Evolutionary conservation across 345 rosid genomes (phyloP), one percentile per base, ranked within the genome.

Genomic region (Eucalyptus microcorys): DNA sequence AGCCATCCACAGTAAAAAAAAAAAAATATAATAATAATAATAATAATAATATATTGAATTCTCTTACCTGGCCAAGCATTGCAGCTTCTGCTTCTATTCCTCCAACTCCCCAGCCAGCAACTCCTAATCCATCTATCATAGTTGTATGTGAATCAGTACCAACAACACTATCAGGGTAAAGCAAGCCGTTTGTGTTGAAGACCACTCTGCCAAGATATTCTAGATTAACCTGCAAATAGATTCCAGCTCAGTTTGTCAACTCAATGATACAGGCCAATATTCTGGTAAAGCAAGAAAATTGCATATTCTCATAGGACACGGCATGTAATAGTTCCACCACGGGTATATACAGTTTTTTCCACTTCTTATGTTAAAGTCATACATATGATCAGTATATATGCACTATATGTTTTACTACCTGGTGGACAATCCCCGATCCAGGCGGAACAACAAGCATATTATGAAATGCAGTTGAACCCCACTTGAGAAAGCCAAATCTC

Each of bases 61-160:
- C 61, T n/a, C 88, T 90, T 93, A 96, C 99, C 96, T 97, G 98
- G 89, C 99, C 99, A 92, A 97, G 99, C 99, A 97, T 97, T 76
- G 96, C 92, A 86, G 99, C 98, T 92, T 97, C 99, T 37, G 99
- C 99, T 93, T 97, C 98, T 87, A 97, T 97, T 59, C 98, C 98
- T 86, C 99, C 98, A 90, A 97, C 98, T 93, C 99, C 99, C 99
- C 98, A 97, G 59, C 98, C 99, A 93, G 99, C 99, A 91, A 97
- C 98, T 86, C 99, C 99, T 89, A 97, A 89, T 61, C 99, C 98
- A 90, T 97, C 98, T n/a, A 97, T 97, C 98, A 96, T 97, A 42
- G 99, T 97, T 85, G 98, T 97, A 90, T 97, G 99, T 7, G 98
- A 97, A 92, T 97, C 98, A 27, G 99, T 97, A 87, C 99, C 99